Evolutionary conservation across 2,329 filamentous ascomycete genomes (phyloP), one percentile per base, ranked within the genome.

Genomic region (Exophiala mesophila): DNA sequence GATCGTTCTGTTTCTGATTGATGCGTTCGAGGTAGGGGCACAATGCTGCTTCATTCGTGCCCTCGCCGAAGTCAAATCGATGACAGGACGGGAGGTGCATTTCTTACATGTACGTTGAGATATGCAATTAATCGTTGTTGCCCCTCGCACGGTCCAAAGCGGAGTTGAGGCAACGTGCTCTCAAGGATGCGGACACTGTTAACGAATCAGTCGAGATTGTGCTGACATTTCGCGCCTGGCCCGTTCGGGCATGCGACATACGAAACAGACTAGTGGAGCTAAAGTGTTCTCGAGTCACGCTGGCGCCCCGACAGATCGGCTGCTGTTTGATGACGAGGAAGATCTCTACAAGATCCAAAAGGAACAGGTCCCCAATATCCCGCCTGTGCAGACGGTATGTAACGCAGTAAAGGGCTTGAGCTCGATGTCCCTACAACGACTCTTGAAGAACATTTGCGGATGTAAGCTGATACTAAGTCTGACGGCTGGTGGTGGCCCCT

Each of bases 221-320:
- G n/a, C n/a, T n/a, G n/a, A n/a, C n/a, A n/a, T n/a, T n/a, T n/a
- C n/a, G n/a, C n/a, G n/a, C n/a, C n/a, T n/a, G n/a, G n/a, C n/a
- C n/a, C n/a, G n/a, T n/a, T n/a, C n/a, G n/a, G n/a, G n/a, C n/a
- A n/a, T n/a, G n/a, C n/a, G n/a, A n/a, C n/a, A n/a, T n/a, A n/a
- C n/a, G n/a, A 8, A 28, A n/a, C 12, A 41, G 44, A 76, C 72
- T 0, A 65, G 58, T 2, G 73, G 73, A 0, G 73, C 72, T 18
- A 77, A 76, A 56, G 48, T 71, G 2, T 76, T 76, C 52, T 73
- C 69, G 7, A 62, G 57, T 15, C 68, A 71, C 52, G 64, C 65
- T 0, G 71, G 66, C 0, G 57, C 64, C 4, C 67, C 69, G 0
- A 67, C 60, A 0, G 63, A 71, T 42, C 41, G 55, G 5, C 59